Percentiles rank a stretch among this genome's conserved stretches.
Conservation (phyloP, 148 eudicot species). For the Heliamphora exappendiculata region DNA sequence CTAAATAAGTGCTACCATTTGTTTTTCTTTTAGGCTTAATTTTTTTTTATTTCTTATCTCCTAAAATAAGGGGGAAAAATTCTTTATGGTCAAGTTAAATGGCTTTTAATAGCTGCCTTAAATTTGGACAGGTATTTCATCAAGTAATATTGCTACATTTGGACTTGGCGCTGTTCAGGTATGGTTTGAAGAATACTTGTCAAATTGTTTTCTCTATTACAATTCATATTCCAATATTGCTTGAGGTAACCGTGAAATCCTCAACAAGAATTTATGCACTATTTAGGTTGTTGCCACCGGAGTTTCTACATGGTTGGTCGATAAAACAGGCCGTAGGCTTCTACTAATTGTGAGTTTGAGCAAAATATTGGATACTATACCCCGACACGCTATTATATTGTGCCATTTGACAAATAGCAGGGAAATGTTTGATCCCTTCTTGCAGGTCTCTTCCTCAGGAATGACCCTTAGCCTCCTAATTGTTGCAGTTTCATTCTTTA, state of each 20-base stretch:
- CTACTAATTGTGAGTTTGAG: conserved; percentile 68
- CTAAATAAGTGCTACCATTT: background rate
- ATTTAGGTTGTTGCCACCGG: conserved; percentile 76
- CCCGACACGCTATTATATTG: background rate
- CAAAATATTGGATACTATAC: background rate
- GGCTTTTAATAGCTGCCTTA: conserved; percentile 6
- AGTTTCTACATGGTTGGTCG: conserved; percentile 78
- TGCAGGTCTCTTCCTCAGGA: conserved; percentile 69
- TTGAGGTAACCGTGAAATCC: background rate
- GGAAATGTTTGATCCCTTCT: conserved; percentile 6
- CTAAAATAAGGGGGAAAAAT: background rate
- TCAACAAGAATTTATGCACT: conserved; percentile 9
- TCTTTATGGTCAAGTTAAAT: background rate
- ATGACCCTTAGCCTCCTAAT: conserved; percentile 69
- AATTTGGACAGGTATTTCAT: conserved; percentile 48
- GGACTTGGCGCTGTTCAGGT: conserved; percentile 88
- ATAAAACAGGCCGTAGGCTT: conserved; percentile 86
- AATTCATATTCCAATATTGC: background rate
- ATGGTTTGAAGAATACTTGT: background rate
- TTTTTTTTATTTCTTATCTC: background rate
- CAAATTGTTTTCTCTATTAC: background rate
- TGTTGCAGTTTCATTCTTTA: conserved; percentile 59
- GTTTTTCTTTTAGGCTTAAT: background rate
- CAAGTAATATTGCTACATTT: conserved; percentile 63
- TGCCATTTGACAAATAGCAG: background rate